phyloP scores from a whole-genome alignment of 108 stramenopile species.

The Nitzschia sp. region DNA sequence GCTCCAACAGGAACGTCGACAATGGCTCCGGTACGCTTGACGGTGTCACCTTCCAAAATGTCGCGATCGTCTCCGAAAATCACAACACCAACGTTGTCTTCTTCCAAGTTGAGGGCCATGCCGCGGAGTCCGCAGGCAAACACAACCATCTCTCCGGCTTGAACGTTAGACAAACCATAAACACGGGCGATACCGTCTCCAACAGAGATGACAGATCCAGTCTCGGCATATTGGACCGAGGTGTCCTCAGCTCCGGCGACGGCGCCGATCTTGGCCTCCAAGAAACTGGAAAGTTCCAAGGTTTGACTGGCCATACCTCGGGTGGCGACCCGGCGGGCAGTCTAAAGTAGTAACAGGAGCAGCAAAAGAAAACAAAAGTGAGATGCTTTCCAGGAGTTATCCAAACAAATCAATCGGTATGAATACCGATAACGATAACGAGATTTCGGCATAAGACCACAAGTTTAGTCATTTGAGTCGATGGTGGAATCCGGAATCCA shows the following conservation, averaged over 20 bases:
- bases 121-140: constrained; percentile 95
- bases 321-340: constrained; percentile 58
- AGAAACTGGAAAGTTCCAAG: constrained; percentile 95
- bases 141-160: constrained; percentile 99
- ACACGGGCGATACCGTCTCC: constrained; percentile 99
- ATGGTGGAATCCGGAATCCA: constrained; percentile 6
- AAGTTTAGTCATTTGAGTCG: background rate
- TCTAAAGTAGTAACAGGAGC: constrained; percentile 30
- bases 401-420: background rate
- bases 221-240: constrained; percentile 92
- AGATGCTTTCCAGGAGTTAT: background rate
- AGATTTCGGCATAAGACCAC: background rate
- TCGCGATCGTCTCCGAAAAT: constrained; percentile 99
- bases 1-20: constrained; percentile 98
- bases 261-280: constrained; percentile 94
- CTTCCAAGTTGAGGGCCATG: constrained; percentile 99
- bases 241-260: constrained; percentile 82
- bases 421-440: background rate
- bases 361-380: background rate
- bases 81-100: constrained; percentile 99
- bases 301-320: constrained; percentile 91
- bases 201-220: constrained; percentile 97
- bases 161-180: constrained; percentile 99
- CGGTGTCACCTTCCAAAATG: constrained; percentile 98
- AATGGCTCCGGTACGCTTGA: constrained; percentile 99